phyloP scores from a whole-genome alignment of 495 filamentous ascomycete species.

The Polyplosphaeria fusca region DNA sequence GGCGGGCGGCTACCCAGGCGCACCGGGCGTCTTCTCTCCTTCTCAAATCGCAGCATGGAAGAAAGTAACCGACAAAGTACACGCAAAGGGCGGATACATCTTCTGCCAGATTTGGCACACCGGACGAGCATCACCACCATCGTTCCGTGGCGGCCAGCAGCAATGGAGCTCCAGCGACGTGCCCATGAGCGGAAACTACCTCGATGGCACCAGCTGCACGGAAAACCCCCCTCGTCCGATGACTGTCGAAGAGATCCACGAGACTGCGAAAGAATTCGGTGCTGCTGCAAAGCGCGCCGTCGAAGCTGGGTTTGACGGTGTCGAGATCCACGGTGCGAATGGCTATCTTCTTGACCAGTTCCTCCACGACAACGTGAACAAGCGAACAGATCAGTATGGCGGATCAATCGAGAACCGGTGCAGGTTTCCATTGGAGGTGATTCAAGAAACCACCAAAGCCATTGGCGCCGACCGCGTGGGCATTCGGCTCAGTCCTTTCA shows the following conservation, averaged over 20 bases:
- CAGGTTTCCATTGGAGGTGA: slow-evolving; percentile 48
- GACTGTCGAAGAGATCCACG: slow-evolving; percentile 32
- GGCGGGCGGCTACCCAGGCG: slow-evolving; percentile 34
- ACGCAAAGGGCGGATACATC: slow-evolving; percentile 32
- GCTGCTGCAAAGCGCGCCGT: slow-evolving; percentile 29
- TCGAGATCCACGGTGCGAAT: slow-evolving; percentile 50
- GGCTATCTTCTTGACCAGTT: slow-evolving; percentile 59
- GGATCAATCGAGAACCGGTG: slow-evolving; percentile 52
- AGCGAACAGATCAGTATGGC: slow-evolving; percentile 52
- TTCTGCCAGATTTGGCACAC: slow-evolving; percentile 34
- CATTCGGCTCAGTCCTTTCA: slow-evolving; percentile 48
- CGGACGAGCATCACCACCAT: slow-evolving; percentile 28
- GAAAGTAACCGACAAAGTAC: slow-evolving; percentile 33
- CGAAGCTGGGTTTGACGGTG: slow-evolving; percentile 31
- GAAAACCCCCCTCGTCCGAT: slow-evolving; percentile 27
- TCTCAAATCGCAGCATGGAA: slow-evolving; percentile 33
- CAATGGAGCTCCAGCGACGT: slow-evolving; percentile 30
- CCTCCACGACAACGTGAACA: slow-evolving; percentile 51
- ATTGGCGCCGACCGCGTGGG: slow-evolving; percentile 43
- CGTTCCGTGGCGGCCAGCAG: slow-evolving; percentile 24
- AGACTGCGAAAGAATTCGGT: slow-evolving; percentile 28
- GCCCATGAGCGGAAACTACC: slow-evolving; percentile 29
- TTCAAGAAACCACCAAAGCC: slow-evolving; percentile 39
- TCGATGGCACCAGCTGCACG: slow-evolving; percentile 26
- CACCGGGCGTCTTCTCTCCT: slow-evolving; percentile 26